Evolutionary conservation across 257 asterid genomes (phyloP), one percentile per base, ranked within the genome.

Genomic region (Datura wrightii): DNA sequence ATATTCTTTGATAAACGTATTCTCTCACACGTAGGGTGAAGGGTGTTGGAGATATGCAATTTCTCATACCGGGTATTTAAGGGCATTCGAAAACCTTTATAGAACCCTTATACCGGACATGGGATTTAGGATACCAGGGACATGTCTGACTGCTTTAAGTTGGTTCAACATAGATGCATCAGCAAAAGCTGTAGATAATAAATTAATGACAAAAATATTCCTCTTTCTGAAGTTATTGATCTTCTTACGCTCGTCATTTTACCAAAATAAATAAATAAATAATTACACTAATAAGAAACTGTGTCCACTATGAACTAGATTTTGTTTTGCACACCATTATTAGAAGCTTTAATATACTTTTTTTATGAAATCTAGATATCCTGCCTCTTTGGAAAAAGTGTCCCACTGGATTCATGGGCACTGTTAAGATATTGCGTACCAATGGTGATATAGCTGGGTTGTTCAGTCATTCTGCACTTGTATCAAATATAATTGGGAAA

Each of bases 251-350:
- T 41, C 16, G 15, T 16, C 53, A 69, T 69, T 69, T 41, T 16
- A 42, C 79, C 79, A 70, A 41, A 41, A 16, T 16, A 69, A 69
- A 69, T 69, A 41, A 66, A 66, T 37, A 69, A 69, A 16, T 8
- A 69, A 41, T 2, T 39, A 39, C 42, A 41, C 79, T 69, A 39
- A 4, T 42, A 71, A 72, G 59, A 69, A 72, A 31, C 59, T 11
- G 15, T 70, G 15, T 41, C 31, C 15, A 41, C 79, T 70, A 16
- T 8, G 54, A 70, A 70, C 24, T 41, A 41, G 53, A 39, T 41
- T 70, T 70, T 70, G 80, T n/a, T 74, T 74, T 44, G 58, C 42
- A 5, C 37, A 48, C 81, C 81, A 76, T 50, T 72, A 46, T 46
- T 72, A 18, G n/a, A n/a, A 72, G 58, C 39, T 72, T 24, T 10